Percentiles rank a stretch among this genome's conserved stretches.
phyloP scores from a whole-genome alignment of 225 moss, liverwort and hornwort genomes.

The Thuidium tamariscinum region DNA sequence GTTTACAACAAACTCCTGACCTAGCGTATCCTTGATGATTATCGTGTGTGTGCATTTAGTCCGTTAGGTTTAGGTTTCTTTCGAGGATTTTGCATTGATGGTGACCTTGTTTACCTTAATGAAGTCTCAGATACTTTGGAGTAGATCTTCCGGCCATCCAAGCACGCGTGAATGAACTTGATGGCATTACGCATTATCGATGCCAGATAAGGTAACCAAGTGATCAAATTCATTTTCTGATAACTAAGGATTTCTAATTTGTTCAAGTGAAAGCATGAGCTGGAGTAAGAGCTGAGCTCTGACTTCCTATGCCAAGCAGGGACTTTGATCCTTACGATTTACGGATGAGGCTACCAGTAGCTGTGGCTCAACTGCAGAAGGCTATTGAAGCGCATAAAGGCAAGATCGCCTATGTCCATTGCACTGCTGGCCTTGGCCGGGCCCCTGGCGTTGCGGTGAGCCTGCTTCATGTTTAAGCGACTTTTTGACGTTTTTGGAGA shows the following conservation, averaged over 20 bases:
- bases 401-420: constrained; percentile 68
- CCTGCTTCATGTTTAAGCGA: neutral
- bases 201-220: constrained; percentile 56
- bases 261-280: neutral
- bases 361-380: constrained; percentile 68
- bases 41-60: neutral
- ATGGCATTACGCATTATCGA: constrained; percentile 80
- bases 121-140: constrained; percentile 58
- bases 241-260: neutral
- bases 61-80: neutral
- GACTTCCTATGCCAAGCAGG: constrained; percentile 24
- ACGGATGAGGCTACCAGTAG: constrained; percentile 67
- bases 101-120: constrained; percentile 3
- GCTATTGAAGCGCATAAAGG: constrained; percentile 44
- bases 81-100: neutral
- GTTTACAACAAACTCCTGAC: constrained; percentile 87
- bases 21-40: constrained; percentile 60
- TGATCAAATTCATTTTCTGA: neutral
- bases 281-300: neutral
- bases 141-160: constrained; percentile 82
- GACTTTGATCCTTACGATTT: constrained; percentile 90
- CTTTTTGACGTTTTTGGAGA: neutral
- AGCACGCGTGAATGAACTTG: constrained; percentile 36
- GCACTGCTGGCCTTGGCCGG: constrained; percentile 95
- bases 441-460: constrained; percentile 91